Percentiles rank a stretch among this genome's conserved stretches.
These are phyloP conservation scores for Microcera coccophila DNA, from an alignment of 2,329 filamentous ascomycete species.

Conservation along the genomic window DNA sequence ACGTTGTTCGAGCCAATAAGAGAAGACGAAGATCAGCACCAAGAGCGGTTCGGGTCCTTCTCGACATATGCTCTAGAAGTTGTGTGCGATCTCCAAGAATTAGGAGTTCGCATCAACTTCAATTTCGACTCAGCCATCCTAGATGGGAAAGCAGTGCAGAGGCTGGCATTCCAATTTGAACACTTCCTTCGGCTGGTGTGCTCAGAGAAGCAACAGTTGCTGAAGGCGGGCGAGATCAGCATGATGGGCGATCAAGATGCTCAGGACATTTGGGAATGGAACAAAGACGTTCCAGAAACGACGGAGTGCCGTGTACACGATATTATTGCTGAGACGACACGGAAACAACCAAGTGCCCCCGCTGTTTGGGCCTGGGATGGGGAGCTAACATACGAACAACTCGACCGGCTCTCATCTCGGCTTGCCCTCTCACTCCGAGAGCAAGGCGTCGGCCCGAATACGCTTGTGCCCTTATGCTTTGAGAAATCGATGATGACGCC, in stretches of 20 bases:
- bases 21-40: no score
- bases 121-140: background rate
- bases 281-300: background rate
- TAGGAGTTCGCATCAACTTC: no score
- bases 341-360: slow-evolving; percentile 27
- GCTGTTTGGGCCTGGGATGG: slow-evolving; percentile 45
- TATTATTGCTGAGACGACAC: background rate
- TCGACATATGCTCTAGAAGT: no score
- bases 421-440: slow-evolving; percentile 38
- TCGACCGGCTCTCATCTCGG: slow-evolving; percentile 27
- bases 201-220: no score
- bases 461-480: slow-evolving; percentile 30
- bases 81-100: no score
- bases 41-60: no score
- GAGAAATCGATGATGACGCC: slow-evolving; percentile 33
- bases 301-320: slow-evolving; percentile 19
- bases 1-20: no score
- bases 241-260: no score
- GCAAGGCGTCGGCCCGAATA: slow-evolving; percentile 23
- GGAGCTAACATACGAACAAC: slow-evolving; percentile 37
- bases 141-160: no score
- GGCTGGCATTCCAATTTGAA: background rate
- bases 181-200: no score
- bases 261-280: background rate
- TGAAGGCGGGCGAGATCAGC: no score